Evolutionary conservation across 768 basidiomycete genomes (phyloP).

Genomic region (Amanita polypyramis): DNA sequence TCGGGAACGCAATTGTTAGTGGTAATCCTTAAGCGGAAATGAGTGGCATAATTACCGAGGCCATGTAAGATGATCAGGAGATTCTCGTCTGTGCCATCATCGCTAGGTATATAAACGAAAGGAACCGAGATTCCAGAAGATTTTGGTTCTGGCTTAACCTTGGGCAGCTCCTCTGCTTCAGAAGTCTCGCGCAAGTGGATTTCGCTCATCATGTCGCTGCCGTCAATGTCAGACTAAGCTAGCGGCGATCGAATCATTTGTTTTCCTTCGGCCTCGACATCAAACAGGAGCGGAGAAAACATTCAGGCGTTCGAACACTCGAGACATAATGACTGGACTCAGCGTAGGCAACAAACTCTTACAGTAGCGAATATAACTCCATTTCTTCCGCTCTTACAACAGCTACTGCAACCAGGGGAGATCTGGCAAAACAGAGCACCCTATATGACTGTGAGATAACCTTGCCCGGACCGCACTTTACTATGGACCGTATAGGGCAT

Average conservation of each 20-base stretch:
- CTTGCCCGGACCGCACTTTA: neutral
- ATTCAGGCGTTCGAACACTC: too few species aligned
- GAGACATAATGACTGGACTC: too few species aligned
- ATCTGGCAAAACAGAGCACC: neutral
- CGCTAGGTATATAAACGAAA: constrained; percentile 62
- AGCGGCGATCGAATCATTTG: neutral
- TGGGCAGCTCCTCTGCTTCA: constrained; percentile 17
- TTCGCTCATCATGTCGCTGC: constrained; percentile 15
- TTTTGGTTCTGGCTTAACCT: constrained; percentile 40
- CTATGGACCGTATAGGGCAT: neutral
- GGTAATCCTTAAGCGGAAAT: neutral
- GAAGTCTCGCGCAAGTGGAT: constrained; percentile 23
- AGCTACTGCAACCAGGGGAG: neutral
- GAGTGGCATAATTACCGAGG: constrained; percentile 42
- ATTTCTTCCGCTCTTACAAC: neutral
- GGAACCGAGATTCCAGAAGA: constrained; percentile 35
- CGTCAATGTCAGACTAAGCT: neutral
- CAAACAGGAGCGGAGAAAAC: neutral
- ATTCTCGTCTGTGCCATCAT: constrained; percentile 83
- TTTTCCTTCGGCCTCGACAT: neutral
- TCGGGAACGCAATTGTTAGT: neutral
- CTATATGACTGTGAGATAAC: neutral
- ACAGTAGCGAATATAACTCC: neutral
- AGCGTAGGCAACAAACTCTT: neutral
- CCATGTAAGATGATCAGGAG: constrained; percentile 79